phyloP scores from a whole-genome alignment of 495 filamentous ascomycete genomes.

The Aspergillus leporis region DNA sequence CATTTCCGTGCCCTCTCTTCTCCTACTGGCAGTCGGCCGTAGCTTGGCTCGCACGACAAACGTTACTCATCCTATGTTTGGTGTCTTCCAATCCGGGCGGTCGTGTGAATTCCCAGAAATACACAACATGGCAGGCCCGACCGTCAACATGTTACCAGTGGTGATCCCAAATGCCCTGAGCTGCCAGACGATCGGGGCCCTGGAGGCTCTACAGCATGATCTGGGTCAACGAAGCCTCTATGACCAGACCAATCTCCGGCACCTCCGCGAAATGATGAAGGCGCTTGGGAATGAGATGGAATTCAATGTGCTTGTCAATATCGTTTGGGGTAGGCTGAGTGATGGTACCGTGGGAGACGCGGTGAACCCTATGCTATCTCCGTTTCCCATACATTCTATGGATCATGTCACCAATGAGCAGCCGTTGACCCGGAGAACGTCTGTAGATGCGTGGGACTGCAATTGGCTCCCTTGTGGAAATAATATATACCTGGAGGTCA shows the following conservation, averaged over 20 bases:
- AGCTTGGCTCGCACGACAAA: conserved; percentile 15
- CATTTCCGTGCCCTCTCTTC: conserved; percentile 17
- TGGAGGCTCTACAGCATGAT: not conserved
- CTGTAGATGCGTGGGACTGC: no score
- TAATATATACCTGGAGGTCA: no score
- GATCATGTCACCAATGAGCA: no score
- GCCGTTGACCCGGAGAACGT: no score
- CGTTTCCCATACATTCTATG: not conserved
- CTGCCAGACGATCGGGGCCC: not conserved
- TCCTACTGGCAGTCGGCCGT: conserved; percentile 23
- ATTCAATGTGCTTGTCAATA: not conserved
- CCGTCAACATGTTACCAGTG: conserved; percentile 8
- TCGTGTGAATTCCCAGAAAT: conserved; percentile 12
- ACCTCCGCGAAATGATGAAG: not conserved
- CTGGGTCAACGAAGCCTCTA: not conserved
- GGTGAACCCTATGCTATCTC: not conserved
- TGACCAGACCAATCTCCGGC: not conserved
- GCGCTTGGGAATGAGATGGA: not conserved
- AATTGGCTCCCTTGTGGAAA: no score
- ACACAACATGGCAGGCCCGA: conserved; percentile 7
- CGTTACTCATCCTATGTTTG: conserved; percentile 20
- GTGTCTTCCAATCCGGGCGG: conserved; percentile 29
- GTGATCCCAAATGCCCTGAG: not conserved
- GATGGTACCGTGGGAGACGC: not conserved
- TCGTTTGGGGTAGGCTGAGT: not conserved